A percentile compares a stretch with the other conserved stretches of the same genome.
Conservation (phyloP, 169 alveolate species). For the Plasmodium chabaudi region DNA sequence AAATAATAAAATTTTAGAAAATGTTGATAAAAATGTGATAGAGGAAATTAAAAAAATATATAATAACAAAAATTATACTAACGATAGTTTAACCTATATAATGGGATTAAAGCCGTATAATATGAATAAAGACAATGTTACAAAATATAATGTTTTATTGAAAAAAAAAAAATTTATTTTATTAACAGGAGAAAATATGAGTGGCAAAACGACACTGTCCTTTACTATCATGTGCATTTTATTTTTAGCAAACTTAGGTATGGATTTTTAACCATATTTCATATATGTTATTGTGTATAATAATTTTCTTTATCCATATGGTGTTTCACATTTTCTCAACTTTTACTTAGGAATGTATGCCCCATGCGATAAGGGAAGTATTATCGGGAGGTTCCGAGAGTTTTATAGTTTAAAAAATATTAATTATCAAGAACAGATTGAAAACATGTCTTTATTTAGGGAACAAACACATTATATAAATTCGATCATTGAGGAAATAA, state of each 20-base stretch:
- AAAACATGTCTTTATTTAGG: conserved; percentile 75
- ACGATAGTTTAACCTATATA: conserved; percentile 61
- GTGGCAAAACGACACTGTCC: conserved; percentile 74
- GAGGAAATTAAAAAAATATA: conserved; percentile 71
- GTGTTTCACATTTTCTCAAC: too few species aligned
- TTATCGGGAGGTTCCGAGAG: conserved; percentile 64
- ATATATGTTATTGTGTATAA: not conserved
- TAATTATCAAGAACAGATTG: conserved; percentile 73
- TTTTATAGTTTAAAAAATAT: conserved; percentile 74
- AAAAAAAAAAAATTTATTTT: conserved; percentile 71
- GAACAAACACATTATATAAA: conserved; percentile 71
- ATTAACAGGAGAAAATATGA: conserved; percentile 74
- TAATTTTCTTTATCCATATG: not conserved
- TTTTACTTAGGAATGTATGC: conserved; percentile 57
- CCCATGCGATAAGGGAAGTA: conserved; percentile 65
- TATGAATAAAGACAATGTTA: conserved; percentile 52
- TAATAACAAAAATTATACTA: conserved; percentile 52
- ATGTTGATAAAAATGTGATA: conserved; percentile 36
- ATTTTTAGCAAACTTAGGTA: conserved; percentile 73
- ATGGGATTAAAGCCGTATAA: conserved; percentile 69
- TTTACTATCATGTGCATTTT: conserved; percentile 64
- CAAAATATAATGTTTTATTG: conserved; percentile 67
- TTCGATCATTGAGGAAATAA: conserved; percentile 71
- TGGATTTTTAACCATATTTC: not conserved
- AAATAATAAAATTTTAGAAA: conserved; percentile 21